Evolutionary conservation across 139 green algal species (phyloP), one percentile per base, ranked within the genome.

Genomic region (Eudorina sp.): DNA sequence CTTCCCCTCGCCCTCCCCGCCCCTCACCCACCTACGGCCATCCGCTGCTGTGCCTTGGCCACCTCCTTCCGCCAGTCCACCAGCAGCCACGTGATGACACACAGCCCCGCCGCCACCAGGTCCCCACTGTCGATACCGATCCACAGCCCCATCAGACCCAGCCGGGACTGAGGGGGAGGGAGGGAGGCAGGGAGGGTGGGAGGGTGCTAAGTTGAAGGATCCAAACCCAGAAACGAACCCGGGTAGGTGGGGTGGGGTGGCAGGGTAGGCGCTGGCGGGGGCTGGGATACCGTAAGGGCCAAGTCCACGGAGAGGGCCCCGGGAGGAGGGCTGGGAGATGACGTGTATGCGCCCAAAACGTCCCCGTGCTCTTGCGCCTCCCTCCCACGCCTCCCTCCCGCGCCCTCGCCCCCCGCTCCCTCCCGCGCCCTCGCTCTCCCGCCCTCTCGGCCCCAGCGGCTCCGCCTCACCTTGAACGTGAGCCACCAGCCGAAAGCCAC

Each of bases 101-200:
- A 86, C 45, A 90, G 75, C 43, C 23, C 46, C 16, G 85, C 85
- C 23, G 85, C 72, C 1, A 77, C n/a, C 13, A 92, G 88, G 38
- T 89, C 82, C 18, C 90, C 90, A 16, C 58, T 48, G 23, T 76
- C 68, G 77, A 92, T 90, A 41, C 90, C 90, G 0, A 88, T 53
- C 90, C 90, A 92, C 60, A 92, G 41, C 0, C 90, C 90, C 62
- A 77, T 69, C 13, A 92, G 73, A 8, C 90, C 85, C 80, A 88
- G 72, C 18, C 48, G 36, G 18, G 84, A 43, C 84, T 89, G 72
- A 7, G n/a, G 19, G 41, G 7, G 53, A 9, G 23, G 23, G 41
- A 41, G 34, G 6, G 41, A 23, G 40, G 40, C 18, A 53, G 62
- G n/a, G 31, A 43, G 64, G 43, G 64, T 4, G 43, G 64, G 64